These are phyloP conservation scores for Diplocarpon mali DNA, from an alignment of 2,329 filamentous ascomycete genomes.

Conservation along the genomic window DNA sequence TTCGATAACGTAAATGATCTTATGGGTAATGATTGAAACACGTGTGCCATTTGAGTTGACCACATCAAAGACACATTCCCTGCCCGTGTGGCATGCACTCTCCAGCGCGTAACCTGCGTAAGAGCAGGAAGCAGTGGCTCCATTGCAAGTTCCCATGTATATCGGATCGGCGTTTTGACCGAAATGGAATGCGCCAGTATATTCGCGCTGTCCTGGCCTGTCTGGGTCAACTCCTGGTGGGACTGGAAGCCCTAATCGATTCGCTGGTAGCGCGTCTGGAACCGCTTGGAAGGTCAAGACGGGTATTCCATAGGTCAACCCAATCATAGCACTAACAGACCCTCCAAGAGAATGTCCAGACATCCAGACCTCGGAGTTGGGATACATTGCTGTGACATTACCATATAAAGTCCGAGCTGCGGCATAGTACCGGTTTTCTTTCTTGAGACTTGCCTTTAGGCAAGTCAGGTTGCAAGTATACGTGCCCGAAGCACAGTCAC, in stretches of 20 bases:
- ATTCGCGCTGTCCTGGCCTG: constrained; percentile 56
- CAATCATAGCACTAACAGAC: constrained; percentile 76
- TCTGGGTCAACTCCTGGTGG: constrained; percentile 68
- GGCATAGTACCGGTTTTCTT: constrained; percentile 86
- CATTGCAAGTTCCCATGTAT: constrained; percentile 88
- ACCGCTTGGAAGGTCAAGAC: constrained; percentile 90
- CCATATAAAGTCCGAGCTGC: constrained; percentile 82
- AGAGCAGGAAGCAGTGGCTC: constrained; percentile 81
- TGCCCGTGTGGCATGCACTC: constrained; percentile 80
- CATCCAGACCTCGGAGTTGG: constrained; percentile 75
- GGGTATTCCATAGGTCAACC: constrained; percentile 81
- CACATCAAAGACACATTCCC: constrained; percentile 84
- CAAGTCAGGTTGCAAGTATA: constrained; percentile 92
- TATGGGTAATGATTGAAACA: constrained; percentile 82
- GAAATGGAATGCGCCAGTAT: constrained; percentile 79
- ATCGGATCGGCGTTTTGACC: constrained; percentile 94
- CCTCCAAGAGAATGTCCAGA: constrained; percentile 89
- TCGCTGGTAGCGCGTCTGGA: constrained; percentile 78
- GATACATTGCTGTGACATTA: constrained; percentile 85
- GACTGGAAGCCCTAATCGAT: constrained; percentile 71
- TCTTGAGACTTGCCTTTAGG: constrained; percentile 59
- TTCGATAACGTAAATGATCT: constrained; percentile 76
- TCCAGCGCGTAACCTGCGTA: constrained; percentile 89
- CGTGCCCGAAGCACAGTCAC: constrained; percentile 78
- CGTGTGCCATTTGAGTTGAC: constrained; percentile 88